phyloP scores from a whole-genome alignment of 2,329 filamentous ascomycete species.

The Aspergillus novofumigatus region DNA sequence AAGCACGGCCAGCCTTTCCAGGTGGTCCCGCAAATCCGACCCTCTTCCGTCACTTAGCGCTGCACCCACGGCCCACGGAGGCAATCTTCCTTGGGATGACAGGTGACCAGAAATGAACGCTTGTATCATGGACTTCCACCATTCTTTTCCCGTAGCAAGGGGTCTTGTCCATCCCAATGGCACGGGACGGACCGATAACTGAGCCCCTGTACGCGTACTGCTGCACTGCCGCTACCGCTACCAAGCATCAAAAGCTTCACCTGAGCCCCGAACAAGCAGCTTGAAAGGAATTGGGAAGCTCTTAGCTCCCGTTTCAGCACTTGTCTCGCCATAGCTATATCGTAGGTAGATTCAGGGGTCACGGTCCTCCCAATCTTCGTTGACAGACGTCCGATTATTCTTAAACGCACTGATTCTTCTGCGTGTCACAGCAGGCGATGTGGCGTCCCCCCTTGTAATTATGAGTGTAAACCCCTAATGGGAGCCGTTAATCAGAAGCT shows the following conservation, averaged over 20 bases:
- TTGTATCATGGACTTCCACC: slow-evolving; percentile 51
- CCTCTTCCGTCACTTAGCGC: too few species aligned
- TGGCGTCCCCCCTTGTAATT: background rate
- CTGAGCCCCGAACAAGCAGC: background rate
- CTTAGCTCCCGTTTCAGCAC: background rate
- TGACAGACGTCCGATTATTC: background rate
- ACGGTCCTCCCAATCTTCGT: background rate
- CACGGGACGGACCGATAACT: slow-evolving; percentile 59
- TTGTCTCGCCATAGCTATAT: background rate
- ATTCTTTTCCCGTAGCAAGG: slow-evolving; percentile 62
- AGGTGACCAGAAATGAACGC: slow-evolving; percentile 34
- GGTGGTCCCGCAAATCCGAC: background rate
- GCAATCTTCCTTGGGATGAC: background rate
- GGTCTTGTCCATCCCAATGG: slow-evolving; percentile 56
- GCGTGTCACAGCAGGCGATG: background rate
- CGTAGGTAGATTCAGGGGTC: background rate
- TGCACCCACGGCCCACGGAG: background rate
- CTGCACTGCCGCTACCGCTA: background rate
- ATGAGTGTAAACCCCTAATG: background rate
- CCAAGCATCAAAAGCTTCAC: background rate
- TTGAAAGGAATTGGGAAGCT: background rate
- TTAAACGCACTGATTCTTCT: background rate
- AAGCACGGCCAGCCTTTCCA: background rate
- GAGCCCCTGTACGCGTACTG: slow-evolving; percentile 45
- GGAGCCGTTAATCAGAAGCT: background rate